Percentiles rank a stretch among this genome's conserved stretches.
Evolutionary conservation across 2,329 filamentous ascomycete genomes (phyloP).

Genomic region (Teratosphaeria nubilosa): DNA sequence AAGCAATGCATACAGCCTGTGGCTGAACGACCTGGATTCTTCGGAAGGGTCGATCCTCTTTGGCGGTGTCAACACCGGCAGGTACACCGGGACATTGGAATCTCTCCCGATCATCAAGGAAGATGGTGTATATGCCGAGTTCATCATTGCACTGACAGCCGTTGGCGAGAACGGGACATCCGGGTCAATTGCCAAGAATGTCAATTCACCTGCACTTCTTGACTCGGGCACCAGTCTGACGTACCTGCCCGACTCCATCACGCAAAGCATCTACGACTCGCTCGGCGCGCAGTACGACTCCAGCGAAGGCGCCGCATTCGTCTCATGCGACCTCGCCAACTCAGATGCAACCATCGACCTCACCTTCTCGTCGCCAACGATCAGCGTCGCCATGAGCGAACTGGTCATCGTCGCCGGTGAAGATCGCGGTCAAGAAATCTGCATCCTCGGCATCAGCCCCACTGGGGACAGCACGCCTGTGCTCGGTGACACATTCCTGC

Average conservation of each 20-base stretch:
- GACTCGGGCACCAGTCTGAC: conserved; percentile 67
- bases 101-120: conserved; percentile 49
- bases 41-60: conserved; percentile 65
- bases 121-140: conserved; percentile 40
- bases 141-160: conserved; percentile 42
- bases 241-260: conserved; percentile 56
- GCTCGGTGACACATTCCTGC: conserved; percentile 53
- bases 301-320: conserved; percentile 36
- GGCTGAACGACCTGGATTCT: conserved; percentile 49
- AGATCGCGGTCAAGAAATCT: conserved; percentile 30
- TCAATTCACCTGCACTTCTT: conserved; percentile 49
- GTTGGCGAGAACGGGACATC: conserved; percentile 34
- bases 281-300: conserved; percentile 34
- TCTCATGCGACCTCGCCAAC: conserved; percentile 44
- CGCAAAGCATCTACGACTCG: conserved; percentile 31
- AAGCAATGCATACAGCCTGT: conserved; percentile 58
- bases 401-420: conserved; percentile 43
- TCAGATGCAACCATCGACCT: conserved; percentile 44
- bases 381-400: conserved; percentile 46
- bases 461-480: conserved; percentile 39
- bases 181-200: conserved; percentile 33
- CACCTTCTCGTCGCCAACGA: conserved; percentile 46
- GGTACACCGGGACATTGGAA: conserved; percentile 56
- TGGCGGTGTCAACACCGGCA: conserved; percentile 68
- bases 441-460: conserved; percentile 44